A percentile compares a stretch with the other conserved stretches of the same genome.
Conservation (phyloP, 805 yeast genomes). For the Ogataea pilisensis region DNA sequence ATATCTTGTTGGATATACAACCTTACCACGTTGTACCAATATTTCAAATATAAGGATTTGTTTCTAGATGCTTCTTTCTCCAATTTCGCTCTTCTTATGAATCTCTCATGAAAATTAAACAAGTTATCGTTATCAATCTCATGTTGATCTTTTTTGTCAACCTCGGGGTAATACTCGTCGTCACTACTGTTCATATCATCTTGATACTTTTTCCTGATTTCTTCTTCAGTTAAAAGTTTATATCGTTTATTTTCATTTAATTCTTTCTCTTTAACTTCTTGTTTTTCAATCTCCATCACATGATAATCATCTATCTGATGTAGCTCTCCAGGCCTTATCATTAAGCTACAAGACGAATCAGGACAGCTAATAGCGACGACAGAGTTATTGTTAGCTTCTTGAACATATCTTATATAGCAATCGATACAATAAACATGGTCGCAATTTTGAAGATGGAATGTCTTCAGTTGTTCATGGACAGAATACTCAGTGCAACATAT, state of each 20-base stretch:
- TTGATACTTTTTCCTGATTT: slow-evolving; percentile 20
- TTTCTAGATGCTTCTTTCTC: slow-evolving; percentile 22
- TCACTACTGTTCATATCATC: slow-evolving; percentile 8
- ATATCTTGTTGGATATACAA: slow-evolving; percentile 49
- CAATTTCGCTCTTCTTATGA: slow-evolving; percentile 17
- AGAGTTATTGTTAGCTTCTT: slow-evolving; percentile 35
- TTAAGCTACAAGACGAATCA: slow-evolving; percentile 46
- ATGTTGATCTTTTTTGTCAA: slow-evolving; percentile 5
- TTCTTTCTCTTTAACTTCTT: slow-evolving; percentile 11
- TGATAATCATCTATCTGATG: slow-evolving; percentile 26
- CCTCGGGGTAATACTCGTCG: slow-evolving; percentile 9
- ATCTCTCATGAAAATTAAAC: slow-evolving; percentile 23
- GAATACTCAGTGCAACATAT: slow-evolving; percentile 68
- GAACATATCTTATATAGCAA: slow-evolving; percentile 64
- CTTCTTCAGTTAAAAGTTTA: slow-evolving; percentile 17
- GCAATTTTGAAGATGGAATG: slow-evolving; percentile 54
- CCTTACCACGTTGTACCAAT: slow-evolving; percentile 41
- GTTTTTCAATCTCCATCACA: slow-evolving; percentile 3
- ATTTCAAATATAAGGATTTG: slow-evolving; percentile 31
- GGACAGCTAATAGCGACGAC: slow-evolving; percentile 63
- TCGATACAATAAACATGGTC: slow-evolving; percentile 63
- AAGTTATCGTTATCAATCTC: slow-evolving; percentile 9
- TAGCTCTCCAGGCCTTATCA: slow-evolving; percentile 41
- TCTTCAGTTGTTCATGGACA: slow-evolving; percentile 25
- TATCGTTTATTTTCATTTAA: slow-evolving; percentile 2